Percentiles rank a stretch among this genome's conserved stretches.
phyloP scores from a whole-genome alignment of 148 eudicot species.

The Pharnaceum exiguum region DNA sequence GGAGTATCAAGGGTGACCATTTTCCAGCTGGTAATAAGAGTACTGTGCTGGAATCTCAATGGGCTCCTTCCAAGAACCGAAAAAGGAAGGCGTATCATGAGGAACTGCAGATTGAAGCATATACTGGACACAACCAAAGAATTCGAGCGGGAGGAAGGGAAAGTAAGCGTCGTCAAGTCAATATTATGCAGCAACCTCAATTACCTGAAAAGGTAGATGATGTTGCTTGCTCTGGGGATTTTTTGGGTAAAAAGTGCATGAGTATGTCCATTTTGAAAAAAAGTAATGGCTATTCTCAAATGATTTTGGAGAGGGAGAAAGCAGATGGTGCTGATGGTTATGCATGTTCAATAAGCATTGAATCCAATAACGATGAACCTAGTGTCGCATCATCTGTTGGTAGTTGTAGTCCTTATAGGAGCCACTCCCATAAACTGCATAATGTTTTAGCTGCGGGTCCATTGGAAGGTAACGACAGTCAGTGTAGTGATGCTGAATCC shows the following conservation, averaged over 20 bases:
- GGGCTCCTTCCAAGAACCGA: conserved; percentile 22
- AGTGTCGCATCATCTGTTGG: conserved; percentile 60
- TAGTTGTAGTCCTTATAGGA: conserved; percentile 58
- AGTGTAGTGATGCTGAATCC: conserved; percentile 73
- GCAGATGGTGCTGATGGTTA: conserved; percentile 35
- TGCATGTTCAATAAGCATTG: conserved; percentile 31
- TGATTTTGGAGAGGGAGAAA: conserved; percentile 38
- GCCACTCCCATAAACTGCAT: conserved; percentile 24
- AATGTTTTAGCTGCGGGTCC: conserved; percentile 22
- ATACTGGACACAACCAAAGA: conserved; percentile 29
- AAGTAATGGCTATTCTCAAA: conserved; percentile 31
- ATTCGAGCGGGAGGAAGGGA: conserved; percentile 29
- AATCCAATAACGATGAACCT: conserved; percentile 31
- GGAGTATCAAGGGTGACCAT: conserved; percentile 21
- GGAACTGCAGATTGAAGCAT: conserved; percentile 27
- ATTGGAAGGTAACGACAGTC: conserved; percentile 40
- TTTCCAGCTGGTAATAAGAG: conserved; percentile 16
- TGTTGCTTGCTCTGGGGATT: conserved; percentile 37
- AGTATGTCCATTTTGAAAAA: conserved; percentile 26
- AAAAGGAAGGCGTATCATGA: conserved; percentile 39
- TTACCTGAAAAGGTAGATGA: conserved; percentile 63
- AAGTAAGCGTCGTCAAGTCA: conserved; percentile 17
- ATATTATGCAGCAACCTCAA: conserved; percentile 19
- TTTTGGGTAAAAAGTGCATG: conserved; percentile 33
- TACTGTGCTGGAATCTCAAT: conserved; percentile 27